Evolutionary conservation across 1,284 basidiomycete species (phyloP).

Genomic region (Irpex rosettiformis): DNA sequence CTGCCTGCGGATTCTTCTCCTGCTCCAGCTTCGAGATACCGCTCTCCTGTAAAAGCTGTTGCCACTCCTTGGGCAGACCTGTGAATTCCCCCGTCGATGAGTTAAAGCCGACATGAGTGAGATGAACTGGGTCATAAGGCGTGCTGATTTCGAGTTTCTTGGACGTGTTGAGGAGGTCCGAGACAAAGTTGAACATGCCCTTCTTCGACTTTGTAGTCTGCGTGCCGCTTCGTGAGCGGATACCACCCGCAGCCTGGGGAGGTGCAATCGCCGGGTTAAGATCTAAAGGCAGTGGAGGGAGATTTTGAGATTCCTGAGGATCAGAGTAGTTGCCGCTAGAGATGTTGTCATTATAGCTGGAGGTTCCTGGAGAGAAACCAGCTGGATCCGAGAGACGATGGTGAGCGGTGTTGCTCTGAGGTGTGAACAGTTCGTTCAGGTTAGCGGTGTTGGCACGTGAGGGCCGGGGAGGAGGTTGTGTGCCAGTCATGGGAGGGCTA

Average conservation of each 20-base stretch:
- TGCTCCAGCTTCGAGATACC: constrained; percentile 95
- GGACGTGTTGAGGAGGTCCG: constrained; percentile 62
- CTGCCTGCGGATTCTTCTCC: constrained; percentile 96
- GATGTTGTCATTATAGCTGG: constrained; percentile 19
- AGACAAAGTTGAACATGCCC: constrained; percentile 74
- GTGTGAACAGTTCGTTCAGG: constrained; percentile 66
- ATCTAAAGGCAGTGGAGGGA: constrained; percentile 36
- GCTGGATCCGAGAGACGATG: constrained; percentile 54
- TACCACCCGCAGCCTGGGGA: constrained; percentile 31
- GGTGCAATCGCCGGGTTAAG: constrained; percentile 20
- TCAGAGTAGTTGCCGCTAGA: constrained; percentile 16
- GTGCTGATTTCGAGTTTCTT: constrained; percentile 95
- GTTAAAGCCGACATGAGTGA: constrained; percentile 99
- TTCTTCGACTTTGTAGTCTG: constrained; percentile 65
- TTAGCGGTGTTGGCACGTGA: constrained; percentile 79
- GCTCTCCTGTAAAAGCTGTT: constrained; percentile 93
- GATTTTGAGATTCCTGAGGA: constrained; percentile 23
- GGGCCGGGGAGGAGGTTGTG: constrained; percentile 66
- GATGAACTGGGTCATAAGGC: constrained; percentile 98
- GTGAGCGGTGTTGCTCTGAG: constrained; percentile 30
- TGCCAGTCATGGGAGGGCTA: constrained; percentile 33
- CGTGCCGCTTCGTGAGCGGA: constrained; percentile 62
- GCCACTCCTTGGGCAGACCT: constrained; percentile 98
- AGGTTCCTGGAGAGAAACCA: constrained; percentile 30
- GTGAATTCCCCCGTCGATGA: constrained; percentile 98